Evolutionary conservation across 1,284 basidiomycete species (phyloP), one percentile per base, ranked within the genome.

Genomic region (Ceratobasidium sp.): DNA sequence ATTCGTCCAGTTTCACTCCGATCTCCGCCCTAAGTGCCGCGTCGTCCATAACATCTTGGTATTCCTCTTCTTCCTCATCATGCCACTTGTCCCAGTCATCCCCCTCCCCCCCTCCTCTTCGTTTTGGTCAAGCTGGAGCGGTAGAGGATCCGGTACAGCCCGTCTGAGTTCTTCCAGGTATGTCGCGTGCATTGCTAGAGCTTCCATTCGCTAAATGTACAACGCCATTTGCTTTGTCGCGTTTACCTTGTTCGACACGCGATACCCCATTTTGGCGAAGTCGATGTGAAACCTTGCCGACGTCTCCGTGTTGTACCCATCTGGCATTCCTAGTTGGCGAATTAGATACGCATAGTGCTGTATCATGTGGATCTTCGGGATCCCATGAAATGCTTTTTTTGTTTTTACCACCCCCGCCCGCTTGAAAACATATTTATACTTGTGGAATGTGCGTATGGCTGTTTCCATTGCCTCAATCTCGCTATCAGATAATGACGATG

Each of bases 301-400:
- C 9, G 68, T 51, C 60, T 81, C 73, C 7, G 79, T 81, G 63
- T 79, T 73, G 46, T 61, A 81, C 13, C 77, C 77, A 61, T 80
- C 72, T 9, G 79, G 73, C 26, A 78, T 77, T 10, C 80, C 79
- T 33, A 69, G 67, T 12, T 68, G 13, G 2, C 23, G n/a, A 33
- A 79, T 80, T 2, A 66, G 46, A 28, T 40, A 18, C 13, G 28
- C 44, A 46, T 79, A 81, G 58, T 80, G 78, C 20, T 77, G 33
- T 2, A 87, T 80, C 12, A 81, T 80, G 68, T 87, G 86, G 2
- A 87, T 42, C 72, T 88, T 88, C 0, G 83, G 84, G 44, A 88
- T 85, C 7, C 56, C 58, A 73, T 86, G 85, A 82, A 88, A 86
- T 12, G 12, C 44, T 33, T 40, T 20, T 5, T 70, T 18, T 2